Percentiles rank a stretch among this genome's conserved stretches.
These are phyloP conservation scores for Aegilops longissima DNA, from an alignment of 176 grass and related monocot genomes.

Conservation along the genomic window DNA sequence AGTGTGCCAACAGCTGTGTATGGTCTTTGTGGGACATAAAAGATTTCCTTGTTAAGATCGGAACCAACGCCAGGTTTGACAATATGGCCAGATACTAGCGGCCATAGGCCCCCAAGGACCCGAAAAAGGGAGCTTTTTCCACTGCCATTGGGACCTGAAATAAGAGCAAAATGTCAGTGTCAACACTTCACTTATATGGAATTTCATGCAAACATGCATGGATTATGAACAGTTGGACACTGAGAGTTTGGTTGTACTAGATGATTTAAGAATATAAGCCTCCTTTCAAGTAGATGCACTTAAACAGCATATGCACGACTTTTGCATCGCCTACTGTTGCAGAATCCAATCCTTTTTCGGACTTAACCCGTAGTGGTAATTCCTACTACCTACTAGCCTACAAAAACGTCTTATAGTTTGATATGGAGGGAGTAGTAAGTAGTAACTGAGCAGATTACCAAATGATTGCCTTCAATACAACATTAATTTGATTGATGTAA, in stretches of 20 bases:
- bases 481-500: neutral
- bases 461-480: neutral
- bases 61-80: slow-evolving; percentile 97
- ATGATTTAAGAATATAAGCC: slow-evolving; percentile 15
- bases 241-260: neutral
- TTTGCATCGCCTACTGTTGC: too few relatives aligned
- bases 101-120: slow-evolving; percentile 97
- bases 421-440: too few relatives aligned
- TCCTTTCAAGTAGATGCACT: too few relatives aligned
- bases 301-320: too few relatives aligned
- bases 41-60: slow-evolving; percentile 99
- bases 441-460: neutral
- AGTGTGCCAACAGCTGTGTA: slow-evolving; percentile 99
- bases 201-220: neutral
- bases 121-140: slow-evolving; percentile 99
- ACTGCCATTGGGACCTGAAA: slow-evolving; percentile 94
- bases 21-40: slow-evolving; percentile 98
- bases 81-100: slow-evolving; percentile 94
- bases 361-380: neutral
- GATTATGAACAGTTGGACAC: neutral
- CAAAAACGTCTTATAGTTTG: too few relatives aligned
- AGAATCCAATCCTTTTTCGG: too few relatives aligned
- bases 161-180: slow-evolving; percentile 13
- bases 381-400: neutral
- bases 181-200: neutral